phyloP scores from a whole-genome alignment of 345 rosid genomes.

The Orychophragmus violaceus region DNA sequence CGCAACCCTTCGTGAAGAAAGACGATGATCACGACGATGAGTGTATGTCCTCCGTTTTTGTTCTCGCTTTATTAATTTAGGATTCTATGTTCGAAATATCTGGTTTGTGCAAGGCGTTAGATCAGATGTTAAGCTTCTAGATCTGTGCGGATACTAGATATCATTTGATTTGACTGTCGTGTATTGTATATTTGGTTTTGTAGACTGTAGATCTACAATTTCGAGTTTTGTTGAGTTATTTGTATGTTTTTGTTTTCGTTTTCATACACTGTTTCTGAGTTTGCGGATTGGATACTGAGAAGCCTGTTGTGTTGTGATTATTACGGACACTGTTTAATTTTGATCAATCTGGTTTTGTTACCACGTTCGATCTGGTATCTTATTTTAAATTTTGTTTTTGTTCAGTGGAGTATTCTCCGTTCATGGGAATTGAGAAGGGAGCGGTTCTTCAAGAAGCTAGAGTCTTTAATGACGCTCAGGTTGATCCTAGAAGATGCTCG shows the following conservation, averaged over 20 bases:
- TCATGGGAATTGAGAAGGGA: slow-evolving; percentile 93
- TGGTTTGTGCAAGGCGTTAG: slow-evolving; percentile 11
- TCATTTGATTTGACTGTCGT: not conserved
- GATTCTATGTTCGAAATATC: not conserved
- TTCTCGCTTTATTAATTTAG: not conserved
- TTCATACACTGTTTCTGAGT: too few relatives aligned
- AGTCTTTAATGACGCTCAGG: slow-evolving; percentile 95
- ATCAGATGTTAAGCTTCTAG: slow-evolving; percentile 42
- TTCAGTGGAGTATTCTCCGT: slow-evolving; percentile 85
- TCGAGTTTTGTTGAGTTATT: not conserved
- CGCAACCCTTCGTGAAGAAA: slow-evolving; percentile 92
- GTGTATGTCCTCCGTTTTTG: slow-evolving; percentile 36
- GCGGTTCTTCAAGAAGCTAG: slow-evolving; percentile 98
- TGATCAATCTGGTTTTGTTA: not conserved
- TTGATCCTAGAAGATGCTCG: slow-evolving; percentile 95
- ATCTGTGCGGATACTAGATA: slow-evolving; percentile 34
- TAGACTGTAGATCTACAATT: slow-evolving; percentile 13
- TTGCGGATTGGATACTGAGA: too few relatives aligned
- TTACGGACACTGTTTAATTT: not conserved
- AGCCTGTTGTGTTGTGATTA: not conserved
- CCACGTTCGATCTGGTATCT: slow-evolving; percentile 8
- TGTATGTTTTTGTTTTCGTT: too few relatives aligned
- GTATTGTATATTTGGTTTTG: not conserved
- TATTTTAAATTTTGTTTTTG: not conserved
- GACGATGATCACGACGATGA: slow-evolving; percentile 99